These are phyloP conservation scores for Nannochloropsis salina DNA, from an alignment of 108 stramenopile genomes.

Conservation along the genomic window DNA sequence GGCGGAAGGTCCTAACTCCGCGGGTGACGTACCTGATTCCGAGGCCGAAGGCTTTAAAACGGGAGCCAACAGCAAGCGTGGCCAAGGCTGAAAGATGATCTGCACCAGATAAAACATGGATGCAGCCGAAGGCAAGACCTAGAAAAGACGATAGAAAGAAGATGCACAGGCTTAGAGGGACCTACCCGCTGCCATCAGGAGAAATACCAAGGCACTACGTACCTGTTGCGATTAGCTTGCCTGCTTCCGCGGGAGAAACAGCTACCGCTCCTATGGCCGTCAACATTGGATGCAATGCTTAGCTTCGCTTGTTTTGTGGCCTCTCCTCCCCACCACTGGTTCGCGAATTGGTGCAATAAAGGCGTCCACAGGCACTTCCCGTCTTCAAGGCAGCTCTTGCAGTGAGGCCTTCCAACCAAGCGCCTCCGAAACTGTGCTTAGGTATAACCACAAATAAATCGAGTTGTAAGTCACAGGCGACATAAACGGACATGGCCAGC, in stretches of 20 bases:
- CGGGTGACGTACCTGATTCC: conserved; percentile 17
- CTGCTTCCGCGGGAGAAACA: not conserved
- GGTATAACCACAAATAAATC: too few relatives aligned
- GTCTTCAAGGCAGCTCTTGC: too few relatives aligned
- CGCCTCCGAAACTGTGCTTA: too few relatives aligned
- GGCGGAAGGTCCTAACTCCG: too few relatives aligned
- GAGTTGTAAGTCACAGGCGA: too few relatives aligned
- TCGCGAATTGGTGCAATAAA: too few relatives aligned
- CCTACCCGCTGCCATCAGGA: not conserved
- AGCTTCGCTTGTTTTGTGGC: too few relatives aligned
- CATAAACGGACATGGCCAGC: too few relatives aligned
- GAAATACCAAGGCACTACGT: not conserved
- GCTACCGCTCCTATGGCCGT: not conserved
- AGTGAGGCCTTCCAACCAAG: too few relatives aligned
- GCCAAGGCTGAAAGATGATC: conserved; percentile 41
- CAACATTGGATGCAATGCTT: too few relatives aligned
- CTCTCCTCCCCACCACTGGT: too few relatives aligned
- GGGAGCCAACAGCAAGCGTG: conserved; percentile 31
- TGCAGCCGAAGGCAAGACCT: conserved; percentile 15
- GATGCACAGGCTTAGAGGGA: not conserved
- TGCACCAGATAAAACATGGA: conserved; percentile 34
- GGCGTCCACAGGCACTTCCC: too few relatives aligned
- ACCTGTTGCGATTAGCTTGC: conserved; percentile 12
- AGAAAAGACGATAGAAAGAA: not conserved
- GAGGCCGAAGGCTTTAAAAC: conserved; percentile 27